These are phyloP conservation scores for barley (Hordeum vulgare) DNA, from an alignment of 176 grass and related monocot species.

Conservation along the genomic window DNA sequence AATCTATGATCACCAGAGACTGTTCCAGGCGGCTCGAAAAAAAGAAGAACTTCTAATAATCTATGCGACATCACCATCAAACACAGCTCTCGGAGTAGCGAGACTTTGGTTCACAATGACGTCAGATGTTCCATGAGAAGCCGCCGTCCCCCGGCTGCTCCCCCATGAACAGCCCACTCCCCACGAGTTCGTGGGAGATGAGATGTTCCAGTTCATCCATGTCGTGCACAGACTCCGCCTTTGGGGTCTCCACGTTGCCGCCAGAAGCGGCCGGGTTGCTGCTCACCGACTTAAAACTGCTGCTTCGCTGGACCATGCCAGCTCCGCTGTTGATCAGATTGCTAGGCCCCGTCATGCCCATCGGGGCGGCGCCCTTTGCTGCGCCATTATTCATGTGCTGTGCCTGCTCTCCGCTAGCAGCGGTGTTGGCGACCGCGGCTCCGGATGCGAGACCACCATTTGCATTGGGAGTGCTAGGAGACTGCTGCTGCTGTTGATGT, in stretches of 20 bases:
- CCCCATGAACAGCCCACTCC: constrained; percentile 41
- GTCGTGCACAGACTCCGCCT: constrained; percentile 49
- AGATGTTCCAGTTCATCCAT: constrained; percentile 45
- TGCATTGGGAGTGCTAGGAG: constrained; percentile 22
- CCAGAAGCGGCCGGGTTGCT: constrained; percentile 49
- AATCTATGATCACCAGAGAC: constrained; percentile 14
- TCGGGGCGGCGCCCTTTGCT: not conserved
- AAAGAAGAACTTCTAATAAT: not conserved
- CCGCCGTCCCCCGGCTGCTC: constrained; percentile 39
- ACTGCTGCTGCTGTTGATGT: constrained; percentile 5
- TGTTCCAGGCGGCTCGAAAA: not conserved
- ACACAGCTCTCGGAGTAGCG: not conserved
- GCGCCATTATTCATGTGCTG: constrained; percentile 5
- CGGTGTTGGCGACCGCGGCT: not conserved
- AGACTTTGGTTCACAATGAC: not conserved
- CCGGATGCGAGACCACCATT: constrained; percentile 33
- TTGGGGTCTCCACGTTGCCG: constrained; percentile 28
- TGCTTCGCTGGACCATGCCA: constrained; percentile 35
- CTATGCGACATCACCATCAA: constrained; percentile 12
- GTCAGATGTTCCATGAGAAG: constrained; percentile 47
- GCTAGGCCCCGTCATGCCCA: constrained; percentile 26
- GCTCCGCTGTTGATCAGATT: constrained; percentile 35
- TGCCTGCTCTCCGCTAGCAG: constrained; percentile 10
- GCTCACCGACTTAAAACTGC: constrained; percentile 80
- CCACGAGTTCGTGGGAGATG: constrained; percentile 44